Base-by-base conservation (phyloP, 768 basidiomycete genomes). In the Leucosporidium yakuticum region DNA sequence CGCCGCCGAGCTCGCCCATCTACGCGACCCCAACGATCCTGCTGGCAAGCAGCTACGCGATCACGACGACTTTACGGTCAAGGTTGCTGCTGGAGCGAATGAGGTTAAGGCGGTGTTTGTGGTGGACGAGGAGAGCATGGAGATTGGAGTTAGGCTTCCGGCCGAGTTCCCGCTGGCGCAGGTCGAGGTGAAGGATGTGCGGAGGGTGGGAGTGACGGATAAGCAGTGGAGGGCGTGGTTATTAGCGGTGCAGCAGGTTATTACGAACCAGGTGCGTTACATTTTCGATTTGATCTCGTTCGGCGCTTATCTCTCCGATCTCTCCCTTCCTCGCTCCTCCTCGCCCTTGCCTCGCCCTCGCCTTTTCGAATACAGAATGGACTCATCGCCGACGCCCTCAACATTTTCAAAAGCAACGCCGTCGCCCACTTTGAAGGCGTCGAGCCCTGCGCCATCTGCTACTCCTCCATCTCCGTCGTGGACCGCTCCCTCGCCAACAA, bases 401-500 rank as follows among this genome's bases (percentile, higher is more conserved):
- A 84, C 8, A 80, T 95, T 67, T 98, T 97, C 84, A 94, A 93
- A 80, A 91, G 89, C 79, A 98, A 97, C 76, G 92, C 94, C 54
- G 83, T 86, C 0, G 83, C 90, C 25, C 91, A 98, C 77, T 99
- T 98, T 75, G 91, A 95, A 71, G 95, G 95, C 9, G 88, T 93
- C 77, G 89, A 90, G 4, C 92, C 95, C 74, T 99, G 96, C 78
- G 91, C 95, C 1, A 97, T 99, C 68, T 95, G 92, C 76, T 95
- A 94, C 78, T 91, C 90, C 88, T 64, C 74, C 59, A 70, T 76
- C 36, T 62, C 69, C 8, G 69, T 64, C 54, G 88, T 86, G 80
- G 96, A 98, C 76, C 87, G 88, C 1, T 87, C 84, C 60, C 81
- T 98, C 20, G 95, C 96, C 0, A 85, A 85, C 74, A 94, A 93